Evolutionary conservation across 768 basidiomycete genomes (phyloP), one percentile per base, ranked within the genome.

Genomic region (Leucosporidium yakuticum): DNA sequence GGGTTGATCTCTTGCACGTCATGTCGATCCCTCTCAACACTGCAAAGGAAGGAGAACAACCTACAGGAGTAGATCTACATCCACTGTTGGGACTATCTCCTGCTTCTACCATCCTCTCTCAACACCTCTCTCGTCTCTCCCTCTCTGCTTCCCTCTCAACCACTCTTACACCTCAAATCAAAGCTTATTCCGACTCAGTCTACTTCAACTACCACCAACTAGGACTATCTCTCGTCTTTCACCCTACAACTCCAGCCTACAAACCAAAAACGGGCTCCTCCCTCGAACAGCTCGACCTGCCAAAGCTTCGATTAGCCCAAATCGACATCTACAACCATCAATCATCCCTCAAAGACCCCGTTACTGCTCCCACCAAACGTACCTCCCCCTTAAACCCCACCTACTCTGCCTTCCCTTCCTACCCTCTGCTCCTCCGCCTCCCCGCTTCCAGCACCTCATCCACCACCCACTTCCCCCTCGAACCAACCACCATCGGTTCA

Each of bases 161-260:
- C 20, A 50, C 64, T 27, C 29, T 32, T 34, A 23, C 54, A 23
- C 23, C 59, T 7, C 34, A 90, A 77, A 81, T 90, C 77, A 63
- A 64, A 36, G 15, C 67, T 21, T 71, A 65, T 64, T 77, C 89
- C 34, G 91, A 96, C 77, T 84, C 84, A 12, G 85, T 91, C 71
- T 98, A 93, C 81, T 84, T 90, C 81, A 94, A 90, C 77, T 94
- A 91, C 80, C 83, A 83, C 75, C 39, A 82, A 1, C 82, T 94
- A 36, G 94, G 94, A 17, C 74, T 95, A 74, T 94, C 91, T 71
- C 79, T 96, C 56, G 84, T 88, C 73, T 94, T 88, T 80, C 71
- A 82, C 29, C 90, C 91, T 8, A 89, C 79, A 85, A 82, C 74
- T 86, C 85, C 29, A 29, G 49, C 23, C n/a, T 62, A 47, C 48